Evolutionary conservation across 495 filamentous ascomycete species (phyloP), one percentile per base, ranked within the genome.

Genomic region (Cenococcum geophilum): DNA sequence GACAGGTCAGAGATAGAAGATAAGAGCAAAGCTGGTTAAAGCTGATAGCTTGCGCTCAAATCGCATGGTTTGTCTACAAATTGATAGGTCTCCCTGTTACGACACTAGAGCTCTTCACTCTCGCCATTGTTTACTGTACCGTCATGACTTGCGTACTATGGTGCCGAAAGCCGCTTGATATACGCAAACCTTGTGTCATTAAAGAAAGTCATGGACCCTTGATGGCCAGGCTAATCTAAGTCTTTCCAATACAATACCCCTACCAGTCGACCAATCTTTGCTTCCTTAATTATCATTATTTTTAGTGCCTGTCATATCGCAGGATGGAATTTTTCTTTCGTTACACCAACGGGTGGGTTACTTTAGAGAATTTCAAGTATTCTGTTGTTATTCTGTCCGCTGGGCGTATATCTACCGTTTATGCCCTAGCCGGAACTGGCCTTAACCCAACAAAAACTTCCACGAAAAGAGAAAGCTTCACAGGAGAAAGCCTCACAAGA

Each of bases 11-110:
- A 62, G 4, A 62, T 57, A 23, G 37, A 57, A 4, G 60, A 62
- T 42, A 40, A 45, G 16, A 57, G 43, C 27, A 62, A 62, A 47
- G 42, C 60, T 11, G 20, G 22, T 35, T 57, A 16, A 62, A 62
- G 34, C 1, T n/a, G 4, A 36, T 62, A 0, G 22, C 60, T 20
- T 32, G 43, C 5, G 43, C 37, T 34, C 60, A 62, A 37, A 52
- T 57, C 6, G 5, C 20, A 1, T 62, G 51, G 53, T 57, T 62
- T 32, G n/a, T 54, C 1, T 22, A 18, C 10, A 1, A 52, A 18
- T 18, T 57, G 12, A 11, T 62, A 11, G 53, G 37, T 23, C 22
- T 62, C 8, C 53, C 53, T 18, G 34, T 43, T 11, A 62, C 53
- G 1, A 51, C 54, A 11, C 53, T 62, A 6, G 60, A 62, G 36